Evolutionary conservation across 768 basidiomycete species (phyloP), one percentile per base, ranked within the genome.

Genomic region (Fibroporia radiculosa): DNA sequence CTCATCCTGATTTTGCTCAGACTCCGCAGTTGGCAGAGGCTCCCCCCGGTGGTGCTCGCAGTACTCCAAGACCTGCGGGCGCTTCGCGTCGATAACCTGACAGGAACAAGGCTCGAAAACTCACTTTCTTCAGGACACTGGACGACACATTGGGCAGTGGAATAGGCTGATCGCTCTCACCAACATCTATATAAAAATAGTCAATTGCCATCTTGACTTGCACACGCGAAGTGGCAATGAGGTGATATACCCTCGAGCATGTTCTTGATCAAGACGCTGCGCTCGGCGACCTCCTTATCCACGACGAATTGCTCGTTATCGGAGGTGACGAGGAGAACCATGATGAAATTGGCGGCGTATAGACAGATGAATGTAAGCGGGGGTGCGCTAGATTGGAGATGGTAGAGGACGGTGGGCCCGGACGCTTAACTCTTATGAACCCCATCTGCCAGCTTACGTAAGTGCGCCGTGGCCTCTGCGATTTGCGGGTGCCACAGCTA

Each of bases 1-100:
- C 68, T 98, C 96, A 49, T 98, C 95, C 56, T 86, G 84, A 49
- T 70, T 81, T 56, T 80, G 77, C 56, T 90, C 84, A 35, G 82
- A 70, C 53, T 92, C 89, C 8, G 84, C 74, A 31, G 83, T 73
- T 14, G 96, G 96, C 31, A 97, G 77, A n/a, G 93, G 92, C 66
- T 99, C 96, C 53, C 86, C 85, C 56, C 90, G 86, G 69, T 99
- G 96, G 68, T 98, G 93, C 60, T 97, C 93, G 77, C 96, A 98
- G 75, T 96, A 99, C 63, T 99, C 95, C 24, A 99, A 74, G 49
- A 98, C 93, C 91, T 99, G 52, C 6, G 40, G 39, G 44, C 31
- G 42, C 33, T 42, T 35, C 34, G 29, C 48, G 48, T 31, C 28
- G 39, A 32, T 10, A 43, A 45, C 14, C 16, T 19, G 29, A 42